Base-by-base conservation (phyloP, 148 eudicot species). In the Limonium bicolor region DNA sequence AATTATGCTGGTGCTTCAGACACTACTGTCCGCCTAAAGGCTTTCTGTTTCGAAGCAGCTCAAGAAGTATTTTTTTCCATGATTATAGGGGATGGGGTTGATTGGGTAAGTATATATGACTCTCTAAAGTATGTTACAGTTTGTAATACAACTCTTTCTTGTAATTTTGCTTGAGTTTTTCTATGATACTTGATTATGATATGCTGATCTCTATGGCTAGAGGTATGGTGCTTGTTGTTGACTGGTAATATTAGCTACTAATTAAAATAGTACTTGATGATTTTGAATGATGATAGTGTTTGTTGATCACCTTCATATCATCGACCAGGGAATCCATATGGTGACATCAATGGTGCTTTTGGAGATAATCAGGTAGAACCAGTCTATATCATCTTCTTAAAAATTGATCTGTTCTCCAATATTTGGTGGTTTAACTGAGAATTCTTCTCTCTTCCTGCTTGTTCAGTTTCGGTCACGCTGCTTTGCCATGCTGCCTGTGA, bases 401-500 rank as follows among this genome's bases (percentile, higher is more conserved):
- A 40, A n/a, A 32, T 40, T 23, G 28, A 26, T 5, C 35, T 36
- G 27, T 4, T 29, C 27, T 31, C 13, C 19, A 11, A 22, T 11
- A 23, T 38, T 35, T 27, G 22, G 20, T 7, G 10, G 8, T 53
- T 46, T 31, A 48, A 26, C 30, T 48, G n/a, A n/a, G n/a, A n/a
- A n/a, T n/a, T n/a, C n/a, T n/a, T n/a, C n/a, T n/a, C n/a, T n/a
- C n/a, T n/a, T 55, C 56, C 48, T 55, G 43, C 36, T 48, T 60
- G 61, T 51, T 58, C 88, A 90, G 95, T 90, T 90, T 39, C 77
- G 99, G 65, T 85, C 80, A 69, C 88, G 46, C 75, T 90, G 39
- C 99, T 90, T 29, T 76, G 86, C 66, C 88, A 90, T 48, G 99
- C 95, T 47, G 99, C 99, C 2, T 85, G 95, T 56, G 99, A 90